Percentiles rank a stretch among this genome's conserved stretches.
Conservation (phyloP, 2,329 filamentous ascomycete species). For the Mycogone perniciosa region DNA sequence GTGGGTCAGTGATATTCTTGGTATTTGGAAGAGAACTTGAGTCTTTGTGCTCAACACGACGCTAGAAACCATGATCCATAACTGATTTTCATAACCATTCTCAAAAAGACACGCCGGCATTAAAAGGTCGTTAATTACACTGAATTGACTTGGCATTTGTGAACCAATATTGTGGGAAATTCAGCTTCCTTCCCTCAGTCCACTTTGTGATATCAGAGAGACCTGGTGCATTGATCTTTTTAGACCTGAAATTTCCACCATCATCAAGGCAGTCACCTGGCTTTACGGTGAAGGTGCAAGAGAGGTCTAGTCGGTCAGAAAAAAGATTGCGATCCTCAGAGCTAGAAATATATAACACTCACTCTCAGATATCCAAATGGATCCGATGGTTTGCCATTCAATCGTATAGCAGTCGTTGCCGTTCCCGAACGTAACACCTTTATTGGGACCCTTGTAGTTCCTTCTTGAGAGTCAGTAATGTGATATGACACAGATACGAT, state of each 20-base stretch:
- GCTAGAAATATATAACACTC: neutral
- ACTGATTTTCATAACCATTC: no score
- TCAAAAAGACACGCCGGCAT: neutral
- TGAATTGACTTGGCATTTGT: conserved; percentile 3
- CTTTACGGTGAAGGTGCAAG: conserved; percentile 7
- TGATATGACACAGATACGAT: neutral
- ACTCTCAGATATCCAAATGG: conserved; percentile 4
- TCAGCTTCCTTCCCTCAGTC: neutral
- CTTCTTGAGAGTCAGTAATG: neutral
- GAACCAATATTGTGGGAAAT: conserved; percentile 6
- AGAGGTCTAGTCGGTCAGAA: neutral
- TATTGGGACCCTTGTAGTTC: conserved; percentile 5
- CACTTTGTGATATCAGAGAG: conserved; percentile 4
- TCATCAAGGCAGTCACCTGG: conserved; percentile 6
- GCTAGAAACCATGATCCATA: no score
- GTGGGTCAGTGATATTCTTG: conserved; percentile 26
- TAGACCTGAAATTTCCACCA: conserved; percentile 2
- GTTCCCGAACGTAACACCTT: conserved; percentile 1
- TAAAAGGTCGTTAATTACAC: conserved; percentile 2
- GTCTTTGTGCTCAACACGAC: no score
- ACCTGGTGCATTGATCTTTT: conserved; percentile 4
- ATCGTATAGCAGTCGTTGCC: conserved; percentile 1
- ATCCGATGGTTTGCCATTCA: conserved; percentile 1
- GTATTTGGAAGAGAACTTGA: conserved; percentile 15
- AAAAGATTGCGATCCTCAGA: neutral